These are phyloP conservation scores for Dovyalis caffra DNA, from an alignment of 345 rosid genomes.

Conservation along the genomic window DNA sequence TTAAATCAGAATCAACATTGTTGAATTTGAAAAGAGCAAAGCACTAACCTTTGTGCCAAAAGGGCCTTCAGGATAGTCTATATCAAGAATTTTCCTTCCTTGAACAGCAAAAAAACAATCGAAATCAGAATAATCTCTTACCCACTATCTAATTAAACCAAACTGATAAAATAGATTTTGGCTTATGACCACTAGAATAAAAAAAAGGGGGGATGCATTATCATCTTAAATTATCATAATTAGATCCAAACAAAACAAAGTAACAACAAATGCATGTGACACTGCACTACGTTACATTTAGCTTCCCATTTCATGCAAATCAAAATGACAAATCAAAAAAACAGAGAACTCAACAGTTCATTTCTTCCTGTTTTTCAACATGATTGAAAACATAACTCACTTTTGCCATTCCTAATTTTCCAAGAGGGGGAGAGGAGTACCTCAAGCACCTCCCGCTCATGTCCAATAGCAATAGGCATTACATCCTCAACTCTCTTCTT, in stretches of 20 bases:
- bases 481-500: conserved; percentile 71
- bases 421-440: conserved; percentile 22
- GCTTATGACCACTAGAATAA: not conserved
- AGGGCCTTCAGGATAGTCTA: conserved; percentile 72
- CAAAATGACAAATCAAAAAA: not conserved
- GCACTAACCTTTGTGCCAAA: conserved; percentile 87
- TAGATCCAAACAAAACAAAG: not conserved
- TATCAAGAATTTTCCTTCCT: conserved; percentile 75
- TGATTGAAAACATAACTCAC: not conserved
- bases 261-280: not conserved
- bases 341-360: not conserved
- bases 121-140: not conserved
- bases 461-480: conserved; percentile 91
- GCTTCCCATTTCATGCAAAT: not conserved
- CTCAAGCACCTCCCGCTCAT: conserved; percentile 89
- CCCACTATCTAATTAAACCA: not conserved
- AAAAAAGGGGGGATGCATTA: not conserved
- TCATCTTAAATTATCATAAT: not conserved
- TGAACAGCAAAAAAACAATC: conserved; percentile 22
- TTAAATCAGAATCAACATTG: not conserved
- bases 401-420: not conserved
- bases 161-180: not conserved
- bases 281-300: not conserved
- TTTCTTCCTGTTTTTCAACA: not conserved
- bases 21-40: not conserved